Evolutionary conservation across 768 basidiomycete genomes (phyloP), one percentile per base, ranked within the genome.

Genomic region (Tubosaeta sp.): DNA sequence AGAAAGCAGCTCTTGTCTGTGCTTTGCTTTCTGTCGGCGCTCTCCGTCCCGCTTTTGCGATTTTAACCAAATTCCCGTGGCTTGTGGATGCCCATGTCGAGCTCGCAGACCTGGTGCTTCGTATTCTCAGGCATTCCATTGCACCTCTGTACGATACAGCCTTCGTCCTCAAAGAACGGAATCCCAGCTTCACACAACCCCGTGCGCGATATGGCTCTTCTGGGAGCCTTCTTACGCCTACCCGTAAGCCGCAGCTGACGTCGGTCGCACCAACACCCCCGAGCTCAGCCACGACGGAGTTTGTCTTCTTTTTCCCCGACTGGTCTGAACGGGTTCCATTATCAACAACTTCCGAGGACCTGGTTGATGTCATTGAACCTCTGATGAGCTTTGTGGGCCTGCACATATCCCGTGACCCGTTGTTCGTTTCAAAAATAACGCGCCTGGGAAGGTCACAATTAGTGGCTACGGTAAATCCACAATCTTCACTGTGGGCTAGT

Each of bases 1-100:
- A 98, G 66, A 91, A 91, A 60, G 78, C 87, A 30, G 84, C 82
- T 18, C 74, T 99, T 27, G 67, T 94, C 29, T 73, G 76, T 39
- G 88, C 90, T 13, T 73, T 98, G n/a, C 81, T 99, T 27, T 76
- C 90, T 29, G 73, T 98, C 42, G 96, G 96, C 6, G 90, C 90
- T 22, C 60, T 94, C 44, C 81, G 84, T 41, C 84, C 90, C 2
- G 84, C 90, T 9, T 69, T 92, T 46, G 81, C 83, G 27, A 81
- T 98, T 54, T 69, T 98, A 63, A 80, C 86, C 42, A 84, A 84
- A 62, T 93, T 83, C 65, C 89, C 88, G 5, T 93, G 91, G 87
- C 69, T 96, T 41, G 82, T 87, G 18, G 85, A 91, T 55, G 82
- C 84, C 30, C 80, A 87, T 50, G 81, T 86, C 0, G 87, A 93